phyloP scores from a whole-genome alignment of 225 moss, liverwort and hornwort genomes.

The Physcomitrellopsis africana region DNA sequence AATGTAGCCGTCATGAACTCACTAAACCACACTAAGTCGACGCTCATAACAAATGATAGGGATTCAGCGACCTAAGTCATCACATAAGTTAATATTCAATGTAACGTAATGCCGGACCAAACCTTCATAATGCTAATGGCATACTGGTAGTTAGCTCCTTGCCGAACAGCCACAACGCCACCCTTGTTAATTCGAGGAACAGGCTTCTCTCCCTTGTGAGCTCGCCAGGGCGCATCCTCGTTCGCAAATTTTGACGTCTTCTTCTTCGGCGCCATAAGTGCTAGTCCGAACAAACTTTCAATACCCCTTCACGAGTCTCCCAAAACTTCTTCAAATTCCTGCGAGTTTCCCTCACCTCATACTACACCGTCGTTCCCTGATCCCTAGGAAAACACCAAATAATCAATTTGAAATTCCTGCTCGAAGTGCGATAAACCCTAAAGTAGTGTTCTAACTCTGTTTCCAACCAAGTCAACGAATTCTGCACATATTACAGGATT shows the following conservation, averaged over 20 bases:
- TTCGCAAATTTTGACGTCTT: conserved; percentile 65
- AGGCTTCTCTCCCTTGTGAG: conserved; percentile 74
- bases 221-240: conserved; percentile 89
- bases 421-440: conserved; percentile 31
- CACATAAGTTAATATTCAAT: not conserved
- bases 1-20: not conserved
- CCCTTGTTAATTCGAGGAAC: conserved; percentile 86
- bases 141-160: conserved; percentile 84
- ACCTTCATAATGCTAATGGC: conserved; percentile 97
- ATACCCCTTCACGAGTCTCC: conserved; percentile 4
- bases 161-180: conserved; percentile 65
- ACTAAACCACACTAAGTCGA: not conserved
- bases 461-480: not conserved
- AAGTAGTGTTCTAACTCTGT: conserved; percentile 29
- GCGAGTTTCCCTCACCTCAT: conserved; percentile 11
- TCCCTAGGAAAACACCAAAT: not conserved
- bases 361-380: conserved; percentile 17
- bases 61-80: no score
- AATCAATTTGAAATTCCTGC: conserved; percentile 9
- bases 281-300: not conserved
- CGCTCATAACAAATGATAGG: not conserved
- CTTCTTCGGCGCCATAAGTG: conserved; percentile 66
- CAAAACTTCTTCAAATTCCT: conserved; percentile 30
- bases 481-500: not conserved
- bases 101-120: not conserved